Evolutionary conservation across 768 basidiomycete species (phyloP).

Genomic region (Leccinum longicurvipes): DNA sequence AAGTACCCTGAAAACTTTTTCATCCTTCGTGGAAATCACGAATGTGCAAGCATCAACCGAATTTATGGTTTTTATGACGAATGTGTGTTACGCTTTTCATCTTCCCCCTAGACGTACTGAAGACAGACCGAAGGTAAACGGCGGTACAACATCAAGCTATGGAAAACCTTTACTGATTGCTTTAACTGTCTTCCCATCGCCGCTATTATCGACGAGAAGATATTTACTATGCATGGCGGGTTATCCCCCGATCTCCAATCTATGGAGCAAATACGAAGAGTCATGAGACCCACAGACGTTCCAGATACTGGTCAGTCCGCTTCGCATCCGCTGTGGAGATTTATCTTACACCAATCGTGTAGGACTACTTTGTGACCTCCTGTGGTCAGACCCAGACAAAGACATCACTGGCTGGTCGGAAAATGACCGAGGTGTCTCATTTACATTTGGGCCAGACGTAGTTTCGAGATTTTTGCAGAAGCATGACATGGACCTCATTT

Average conservation of each 20-base stretch:
- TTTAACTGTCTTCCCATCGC: slow-evolving; percentile 99
- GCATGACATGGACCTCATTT: slow-evolving; percentile 99
- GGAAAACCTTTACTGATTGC: slow-evolving; percentile 99
- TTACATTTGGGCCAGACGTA: slow-evolving; percentile 98
- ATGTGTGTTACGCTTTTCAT: slow-evolving; percentile 56
- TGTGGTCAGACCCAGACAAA: slow-evolving; percentile 99
- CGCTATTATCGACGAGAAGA: slow-evolving; percentile 99
- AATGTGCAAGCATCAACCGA: slow-evolving; percentile 98
- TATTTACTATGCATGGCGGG: slow-evolving; percentile 99
- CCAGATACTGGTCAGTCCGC: slow-evolving; percentile 83
- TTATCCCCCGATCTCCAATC: slow-evolving; percentile 96
- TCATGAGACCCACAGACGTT: slow-evolving; percentile 98
- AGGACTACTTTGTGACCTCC: slow-evolving; percentile 92
- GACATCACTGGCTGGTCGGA: slow-evolving; percentile 99
- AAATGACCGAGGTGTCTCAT: slow-evolving; percentile 98
- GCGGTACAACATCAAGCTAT: slow-evolving; percentile 99
- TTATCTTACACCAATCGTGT: slow-evolving; percentile 7
- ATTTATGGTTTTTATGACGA: slow-evolving; percentile 99
- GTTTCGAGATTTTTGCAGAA: slow-evolving; percentile 98
- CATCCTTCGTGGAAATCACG: slow-evolving; percentile 97
- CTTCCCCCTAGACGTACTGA: slow-evolving; percentile 15
- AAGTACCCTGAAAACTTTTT: slow-evolving; percentile 99
- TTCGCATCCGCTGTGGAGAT: neutral
- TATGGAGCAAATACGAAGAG: slow-evolving; percentile 99
- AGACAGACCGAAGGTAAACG: slow-evolving; percentile 75